Conservation (phyloP, 768 basidiomycete genomes). For the Floccularia luteovirens region DNA sequence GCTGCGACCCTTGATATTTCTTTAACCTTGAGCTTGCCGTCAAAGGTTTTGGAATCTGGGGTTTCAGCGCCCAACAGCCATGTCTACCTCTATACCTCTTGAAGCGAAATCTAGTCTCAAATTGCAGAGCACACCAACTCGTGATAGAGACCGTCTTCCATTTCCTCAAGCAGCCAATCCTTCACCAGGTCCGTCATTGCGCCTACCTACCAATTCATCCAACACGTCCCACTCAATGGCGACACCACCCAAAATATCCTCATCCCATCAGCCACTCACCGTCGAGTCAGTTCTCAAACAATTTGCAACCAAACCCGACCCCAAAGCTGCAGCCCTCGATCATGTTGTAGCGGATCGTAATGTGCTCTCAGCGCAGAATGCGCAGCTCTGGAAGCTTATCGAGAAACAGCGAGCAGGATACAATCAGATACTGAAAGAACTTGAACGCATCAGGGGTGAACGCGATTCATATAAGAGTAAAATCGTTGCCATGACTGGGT, state of each 20-base stretch:
- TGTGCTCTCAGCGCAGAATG: slow-evolving; percentile 70
- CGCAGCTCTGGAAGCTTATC: slow-evolving; percentile 91
- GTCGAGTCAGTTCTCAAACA: slow-evolving; percentile 47
- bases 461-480: slow-evolving; percentile 63
- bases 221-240: slow-evolving; percentile 20
- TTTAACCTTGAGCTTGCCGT: too few relatives aligned
- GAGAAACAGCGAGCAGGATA: slow-evolving; percentile 87
- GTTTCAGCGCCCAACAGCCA: too few relatives aligned
- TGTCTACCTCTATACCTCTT: too few relatives aligned
- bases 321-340: slow-evolving; percentile 63
- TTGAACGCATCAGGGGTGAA: slow-evolving; percentile 78
- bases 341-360: slow-evolving; percentile 78
- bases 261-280: slow-evolving; percentile 33
- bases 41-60: too few relatives aligned
- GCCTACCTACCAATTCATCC: slow-evolving; percentile 13
- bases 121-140: slow-evolving; percentile 21
- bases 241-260: slow-evolving; percentile 19
- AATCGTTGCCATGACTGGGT: slow-evolving; percentile 19
- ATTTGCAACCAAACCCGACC: slow-evolving; percentile 46
- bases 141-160: slow-evolving; percentile 24
- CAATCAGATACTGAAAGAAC: slow-evolving; percentile 72
- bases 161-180: slow-evolving; percentile 25
- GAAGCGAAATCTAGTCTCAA: too few relatives aligned
- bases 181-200: slow-evolving; percentile 22
- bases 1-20: too few relatives aligned